phyloP scores from a whole-genome alignment of 176 grass and related monocot species.

The Otatea glauca region DNA sequence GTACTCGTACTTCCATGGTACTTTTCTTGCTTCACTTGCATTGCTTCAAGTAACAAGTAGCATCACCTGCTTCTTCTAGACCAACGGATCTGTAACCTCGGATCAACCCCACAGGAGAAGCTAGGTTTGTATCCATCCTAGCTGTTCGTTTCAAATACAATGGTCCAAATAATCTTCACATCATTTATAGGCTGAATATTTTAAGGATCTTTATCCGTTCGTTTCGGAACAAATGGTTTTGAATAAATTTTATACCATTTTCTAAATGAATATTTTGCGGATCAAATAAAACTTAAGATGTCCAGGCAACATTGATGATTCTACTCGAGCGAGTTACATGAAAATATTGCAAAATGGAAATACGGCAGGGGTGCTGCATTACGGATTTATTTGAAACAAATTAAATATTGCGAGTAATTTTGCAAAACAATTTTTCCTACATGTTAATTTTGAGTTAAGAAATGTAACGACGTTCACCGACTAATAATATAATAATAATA shows the following conservation, averaged over 20 bases:
- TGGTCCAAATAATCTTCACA: not conserved
- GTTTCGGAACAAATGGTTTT: not conserved
- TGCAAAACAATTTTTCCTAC: not conserved
- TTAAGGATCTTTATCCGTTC: not conserved
- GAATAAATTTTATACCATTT: not conserved
- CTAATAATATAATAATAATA: no score
- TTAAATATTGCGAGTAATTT: not conserved
- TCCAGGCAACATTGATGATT: not conserved
- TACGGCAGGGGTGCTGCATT: no score
- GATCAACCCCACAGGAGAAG: not conserved
- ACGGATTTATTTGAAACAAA: no score
- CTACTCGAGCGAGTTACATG: not conserved
- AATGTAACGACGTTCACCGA: not conserved
- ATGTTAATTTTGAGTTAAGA: not conserved
- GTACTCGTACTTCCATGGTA: constrained; percentile 17
- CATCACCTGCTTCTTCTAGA: constrained; percentile 24
- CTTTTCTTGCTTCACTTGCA: constrained; percentile 47
- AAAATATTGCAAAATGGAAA: not conserved
- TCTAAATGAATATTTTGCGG: not conserved
- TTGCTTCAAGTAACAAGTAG: constrained; percentile 30
- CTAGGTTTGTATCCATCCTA: not conserved
- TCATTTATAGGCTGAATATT: not conserved
- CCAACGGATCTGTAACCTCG: constrained; percentile 1
- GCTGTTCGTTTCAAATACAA: not conserved
- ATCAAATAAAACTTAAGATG: constrained; percentile 9